Evolutionary conservation across 768 basidiomycete genomes (phyloP).

Genomic region (Krasilnikovozyma curviuscula): DNA sequence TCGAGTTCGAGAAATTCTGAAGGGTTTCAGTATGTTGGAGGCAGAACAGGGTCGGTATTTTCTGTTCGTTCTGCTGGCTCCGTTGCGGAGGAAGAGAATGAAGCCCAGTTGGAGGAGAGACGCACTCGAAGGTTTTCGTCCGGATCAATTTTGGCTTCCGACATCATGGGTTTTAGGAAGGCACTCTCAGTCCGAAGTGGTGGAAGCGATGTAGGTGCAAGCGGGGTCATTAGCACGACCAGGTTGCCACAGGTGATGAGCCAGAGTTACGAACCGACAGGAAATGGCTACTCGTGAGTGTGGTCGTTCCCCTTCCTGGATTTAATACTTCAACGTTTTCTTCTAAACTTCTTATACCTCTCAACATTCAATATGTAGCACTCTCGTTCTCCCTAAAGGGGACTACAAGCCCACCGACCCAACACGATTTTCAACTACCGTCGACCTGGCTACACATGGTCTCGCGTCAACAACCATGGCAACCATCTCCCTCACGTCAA

Average conservation of each 20-base stretch:
- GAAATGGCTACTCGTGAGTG: conserved; percentile 9
- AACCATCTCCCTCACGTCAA: background rate
- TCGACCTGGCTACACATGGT: background rate
- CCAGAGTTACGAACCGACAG: conserved; percentile 4
- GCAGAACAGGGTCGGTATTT: too few species aligned
- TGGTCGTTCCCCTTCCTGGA: background rate
- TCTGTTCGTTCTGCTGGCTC: too few species aligned
- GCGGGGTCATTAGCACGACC: background rate
- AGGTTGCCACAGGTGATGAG: conserved; percentile 10
- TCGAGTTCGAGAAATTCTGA: too few species aligned
- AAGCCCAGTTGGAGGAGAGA: too few species aligned
- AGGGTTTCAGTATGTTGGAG: too few species aligned
- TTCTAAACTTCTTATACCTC: background rate
- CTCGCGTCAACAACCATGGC: background rate
- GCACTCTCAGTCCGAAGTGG: background rate
- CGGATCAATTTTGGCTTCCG: too few species aligned
- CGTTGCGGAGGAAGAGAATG: too few species aligned
- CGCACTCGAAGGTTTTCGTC: too few species aligned
- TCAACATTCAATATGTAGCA: background rate
- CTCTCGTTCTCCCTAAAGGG: conserved; percentile 4
- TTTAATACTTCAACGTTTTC: background rate
- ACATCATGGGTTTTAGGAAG: too few species aligned
- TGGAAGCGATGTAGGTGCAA: background rate
- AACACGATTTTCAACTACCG: background rate
- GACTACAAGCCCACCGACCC: conserved; percentile 2